Evolutionary conservation across 345 rosid species (phyloP), one percentile per base, ranked within the genome.

Genomic region (Adansonia digitata): DNA sequence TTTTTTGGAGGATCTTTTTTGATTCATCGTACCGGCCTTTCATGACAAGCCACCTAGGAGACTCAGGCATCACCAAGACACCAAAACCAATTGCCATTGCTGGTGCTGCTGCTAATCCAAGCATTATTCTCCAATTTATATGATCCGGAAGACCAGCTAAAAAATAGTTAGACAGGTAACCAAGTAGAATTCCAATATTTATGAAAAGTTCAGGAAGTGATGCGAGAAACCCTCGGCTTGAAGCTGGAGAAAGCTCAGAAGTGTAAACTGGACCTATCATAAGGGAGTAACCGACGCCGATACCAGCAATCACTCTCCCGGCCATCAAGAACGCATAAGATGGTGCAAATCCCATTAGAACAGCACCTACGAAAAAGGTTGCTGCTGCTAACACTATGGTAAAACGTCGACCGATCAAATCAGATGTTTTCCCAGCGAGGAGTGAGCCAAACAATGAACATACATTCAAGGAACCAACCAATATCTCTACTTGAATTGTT

Each of bases 21-120:
- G 92, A 92, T 64, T 88, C 87, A 0, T 43, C 79, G 9, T 46
- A 61, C 68, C 84, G 67, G 20, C 83, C 86, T 77, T 85, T 79
- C 86, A 87, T 84, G 37, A 82, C 86, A 0, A 88, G 85, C 94
- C 92, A 87, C 3, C 87, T 71, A 12, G 94, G 92, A 2, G 89
- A 86, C 69, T 90, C 87, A 0, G 86, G 91, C 88, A 81, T 86
- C 7, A 69, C 59, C 20, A 83, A 4, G 35, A 0, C 82, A 0
- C 86, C 85, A 0, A 80, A 7, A 14, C 84, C 80, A 11, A 87
- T 76, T 34, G 81, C 7, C 5, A 72, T 13, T 4, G 84, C 84
- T 0, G 88, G 93, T 2, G 85, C 1, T 4, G 82, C 85, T 0
- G 89, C 90, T 7, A 86, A 18, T 14, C 88, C 90, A 0, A 89